A percentile compares a stretch with the other conserved stretches of the same genome.
These are phyloP conservation scores for Sutorius eximius DNA, from an alignment of 1,284 basidiomycete genomes.

Conservation along the genomic window DNA sequence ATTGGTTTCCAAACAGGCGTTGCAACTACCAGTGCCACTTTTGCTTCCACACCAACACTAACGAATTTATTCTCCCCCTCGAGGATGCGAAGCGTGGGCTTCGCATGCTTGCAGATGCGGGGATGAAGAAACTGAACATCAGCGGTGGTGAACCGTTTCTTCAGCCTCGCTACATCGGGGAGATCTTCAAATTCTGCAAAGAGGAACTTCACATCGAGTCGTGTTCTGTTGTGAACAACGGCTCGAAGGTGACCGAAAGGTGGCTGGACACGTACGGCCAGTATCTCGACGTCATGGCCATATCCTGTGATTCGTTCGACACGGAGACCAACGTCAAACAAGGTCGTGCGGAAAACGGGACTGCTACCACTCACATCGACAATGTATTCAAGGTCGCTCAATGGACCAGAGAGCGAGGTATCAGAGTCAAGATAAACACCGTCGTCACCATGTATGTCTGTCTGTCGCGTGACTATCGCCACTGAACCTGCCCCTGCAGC, in stretches of 20 bases:
- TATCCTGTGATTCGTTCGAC: slow-evolving; percentile 44
- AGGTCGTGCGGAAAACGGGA: slow-evolving; percentile 37
- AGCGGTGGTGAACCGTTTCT: slow-evolving; percentile 45
- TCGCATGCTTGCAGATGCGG: slow-evolving; percentile 36
- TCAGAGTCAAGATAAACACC: slow-evolving; percentile 43
- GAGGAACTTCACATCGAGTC: slow-evolving; percentile 41
- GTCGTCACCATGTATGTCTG: slow-evolving; percentile 35
- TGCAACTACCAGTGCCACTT: neutral
- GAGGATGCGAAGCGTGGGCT: slow-evolving; percentile 41
- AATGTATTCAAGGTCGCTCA: slow-evolving; percentile 38
- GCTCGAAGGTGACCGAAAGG: slow-evolving; percentile 42
- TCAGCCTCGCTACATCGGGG: slow-evolving; percentile 39
- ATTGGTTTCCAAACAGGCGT: slow-evolving; percentile 28
- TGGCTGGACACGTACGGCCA: slow-evolving; percentile 42
- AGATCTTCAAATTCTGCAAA: slow-evolving; percentile 43
- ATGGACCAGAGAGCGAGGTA: slow-evolving; percentile 37
- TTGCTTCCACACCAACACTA: neutral
- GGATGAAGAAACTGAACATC: slow-evolving; percentile 47
- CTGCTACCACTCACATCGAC: slow-evolving; percentile 28
- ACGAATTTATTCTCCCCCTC: neutral
- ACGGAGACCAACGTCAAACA: slow-evolving; percentile 38
- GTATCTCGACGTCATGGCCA: slow-evolving; percentile 44
- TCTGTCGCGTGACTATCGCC: no score
- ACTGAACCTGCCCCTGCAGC: slow-evolving; percentile 12
- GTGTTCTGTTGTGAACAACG: slow-evolving; percentile 42